Evolutionary conservation across 2,329 filamentous ascomycete species (phyloP).

Genomic region (Epichloe scottii): DNA sequence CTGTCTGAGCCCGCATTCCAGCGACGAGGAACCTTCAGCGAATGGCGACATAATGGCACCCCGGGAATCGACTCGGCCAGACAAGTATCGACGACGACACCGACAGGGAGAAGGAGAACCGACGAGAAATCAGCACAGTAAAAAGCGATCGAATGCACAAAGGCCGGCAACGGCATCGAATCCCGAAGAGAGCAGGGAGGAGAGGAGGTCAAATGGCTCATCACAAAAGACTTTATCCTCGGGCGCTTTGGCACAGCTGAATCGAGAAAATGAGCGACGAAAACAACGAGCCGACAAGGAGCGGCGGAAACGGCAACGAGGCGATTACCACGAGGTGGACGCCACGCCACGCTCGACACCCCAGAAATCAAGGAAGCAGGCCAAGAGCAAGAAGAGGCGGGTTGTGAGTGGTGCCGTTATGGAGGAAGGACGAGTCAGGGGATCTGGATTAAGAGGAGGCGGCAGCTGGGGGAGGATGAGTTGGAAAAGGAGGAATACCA

Average conservation of each 20-base stretch:
- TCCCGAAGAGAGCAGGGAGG: conserved; percentile 21
- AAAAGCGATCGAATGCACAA: conserved; percentile 20
- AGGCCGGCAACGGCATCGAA: conserved; percentile 17
- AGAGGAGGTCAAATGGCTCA: conserved; percentile 11
- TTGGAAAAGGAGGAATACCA: conserved; percentile 37
- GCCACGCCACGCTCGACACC: conserved; percentile 2
- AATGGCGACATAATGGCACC: conserved; percentile 4
- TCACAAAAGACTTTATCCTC: conserved; percentile 24
- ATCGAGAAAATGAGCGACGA: conserved; percentile 43
- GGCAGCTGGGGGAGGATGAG: conserved; percentile 28
- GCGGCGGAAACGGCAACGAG: conserved; percentile 13
- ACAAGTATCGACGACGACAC: conserved; percentile 14
- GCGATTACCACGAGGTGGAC: conserved; percentile 5
- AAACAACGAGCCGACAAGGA: conserved; percentile 31
- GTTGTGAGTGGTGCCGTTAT: conserved; percentile 59
- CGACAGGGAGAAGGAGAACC: conserved; percentile 16
- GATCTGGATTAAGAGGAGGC: conserved; percentile 30
- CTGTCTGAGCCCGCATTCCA: conserved; percentile 9
- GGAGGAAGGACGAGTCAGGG: conserved; percentile 47
- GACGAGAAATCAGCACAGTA: conserved; percentile 23
- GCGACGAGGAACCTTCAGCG: background rate
- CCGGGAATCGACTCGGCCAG: conserved; percentile 7
- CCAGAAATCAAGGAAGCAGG: conserved; percentile 20
- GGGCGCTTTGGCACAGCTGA: conserved; percentile 53
- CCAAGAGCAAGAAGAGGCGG: conserved; percentile 38